Conservation (phyloP, 2,329 filamentous ascomycete species). For the Penicillium rolfsii region DNA sequence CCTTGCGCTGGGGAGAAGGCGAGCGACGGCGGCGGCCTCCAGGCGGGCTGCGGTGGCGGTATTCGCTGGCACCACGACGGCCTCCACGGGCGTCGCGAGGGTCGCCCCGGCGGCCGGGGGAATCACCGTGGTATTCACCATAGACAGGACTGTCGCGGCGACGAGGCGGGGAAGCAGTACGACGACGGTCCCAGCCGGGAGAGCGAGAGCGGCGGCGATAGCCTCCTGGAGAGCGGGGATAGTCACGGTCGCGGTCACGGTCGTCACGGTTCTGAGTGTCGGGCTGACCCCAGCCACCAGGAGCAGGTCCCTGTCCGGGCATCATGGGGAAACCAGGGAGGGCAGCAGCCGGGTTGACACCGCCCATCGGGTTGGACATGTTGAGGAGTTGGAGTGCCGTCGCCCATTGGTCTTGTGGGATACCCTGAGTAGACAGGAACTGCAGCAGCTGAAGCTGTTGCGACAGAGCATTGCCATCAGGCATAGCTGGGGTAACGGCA, state of each 20-base stretch:
- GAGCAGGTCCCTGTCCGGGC: constrained; percentile 35
- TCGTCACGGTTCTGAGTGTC: constrained; percentile 56
- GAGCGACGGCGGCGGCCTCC: constrained; percentile 66
- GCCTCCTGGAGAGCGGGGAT: constrained; percentile 64
- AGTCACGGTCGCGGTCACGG: constrained; percentile 65
- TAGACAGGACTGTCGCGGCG: constrained; percentile 71
- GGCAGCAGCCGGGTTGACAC: constrained; percentile 38
- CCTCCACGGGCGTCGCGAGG: constrained; percentile 57
- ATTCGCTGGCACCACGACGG: constrained; percentile 58
- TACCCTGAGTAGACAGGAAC: constrained; percentile 72
- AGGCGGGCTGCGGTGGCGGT: constrained; percentile 84
- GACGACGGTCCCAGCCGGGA: constrained; percentile 72
- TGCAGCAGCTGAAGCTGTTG: constrained; percentile 75
- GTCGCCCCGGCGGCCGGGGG: constrained; percentile 64
- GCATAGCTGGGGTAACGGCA: constrained; percentile 35
- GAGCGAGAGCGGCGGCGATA: constrained; percentile 77
- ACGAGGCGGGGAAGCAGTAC: constrained; percentile 64
- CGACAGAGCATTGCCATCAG: constrained; percentile 59
- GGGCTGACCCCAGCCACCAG: constrained; percentile 40
- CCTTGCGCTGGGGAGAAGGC: constrained; percentile 57
- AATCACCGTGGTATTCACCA: constrained; percentile 73
- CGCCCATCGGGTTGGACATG: constrained; percentile 35
- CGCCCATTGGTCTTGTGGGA: constrained; percentile 76
- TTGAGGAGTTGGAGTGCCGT: constrained; percentile 58
- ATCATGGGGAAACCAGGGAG: constrained; percentile 37